Base-by-base conservation (phyloP, 164 flowering plant species). In the Echeveria elegans region DNA sequence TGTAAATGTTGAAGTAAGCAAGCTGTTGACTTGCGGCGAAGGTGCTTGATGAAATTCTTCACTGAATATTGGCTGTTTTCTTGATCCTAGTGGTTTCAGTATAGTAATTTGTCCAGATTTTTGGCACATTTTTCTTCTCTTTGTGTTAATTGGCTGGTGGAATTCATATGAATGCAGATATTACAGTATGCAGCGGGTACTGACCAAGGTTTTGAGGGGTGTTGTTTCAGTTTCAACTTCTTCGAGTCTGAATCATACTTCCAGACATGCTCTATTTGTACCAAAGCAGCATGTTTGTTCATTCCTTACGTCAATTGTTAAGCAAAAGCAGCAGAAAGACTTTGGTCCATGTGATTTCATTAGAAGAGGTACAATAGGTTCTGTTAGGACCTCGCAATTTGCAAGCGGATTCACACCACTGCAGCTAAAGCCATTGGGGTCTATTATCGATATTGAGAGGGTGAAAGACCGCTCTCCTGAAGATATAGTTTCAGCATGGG, bases 341-440 rank as follows among this genome's bases (percentile, higher is more conserved):
- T 71, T 69, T 37, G 69, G 82, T 69, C 89, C 88, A 18, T 61
- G 80, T 15, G 73, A 81, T 72, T 79, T 85, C 40, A 12, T 77
- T 77, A 92, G 72, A 73, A 79, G 91, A 93, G 81, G 77, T 74
- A 82, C 83, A 0, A 76, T 85, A 68, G 87, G 96, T 63, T 77
- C 64, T 59, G 72, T 41, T 53, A 78, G 93, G 71, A 82, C 76
- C 24, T 82, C 84, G 16, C 83, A 72, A 9, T 90, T 88, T 36
- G 96, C 96, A 11, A 71, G 85, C 69, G 98, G 98, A 67, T 93
- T 86, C 78, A 71, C 80, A 7, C 94, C 98, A 16, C 73, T 93
- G 74, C 80, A 90, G 72, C 80, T 58, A 11, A 90, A 93, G 78
- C 84, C 92, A 18, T 75, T 93, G 85, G 86, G 79, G 64, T 82